Evolutionary conservation across 2,329 filamentous ascomycete species (phyloP).

Genomic region (Fusarium torulosum): DNA sequence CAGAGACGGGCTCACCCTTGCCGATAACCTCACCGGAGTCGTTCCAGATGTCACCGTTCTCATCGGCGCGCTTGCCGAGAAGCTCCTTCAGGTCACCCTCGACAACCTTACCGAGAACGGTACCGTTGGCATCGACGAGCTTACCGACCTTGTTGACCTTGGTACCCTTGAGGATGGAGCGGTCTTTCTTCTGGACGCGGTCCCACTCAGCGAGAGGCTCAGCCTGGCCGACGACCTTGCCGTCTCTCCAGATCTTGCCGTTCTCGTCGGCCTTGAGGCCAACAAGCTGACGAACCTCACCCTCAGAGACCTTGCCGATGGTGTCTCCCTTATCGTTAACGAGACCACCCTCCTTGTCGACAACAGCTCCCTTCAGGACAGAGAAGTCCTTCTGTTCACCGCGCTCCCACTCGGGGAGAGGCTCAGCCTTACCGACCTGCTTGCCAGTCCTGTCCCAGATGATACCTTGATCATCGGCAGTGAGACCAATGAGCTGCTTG

Average conservation of each 20-base stretch:
- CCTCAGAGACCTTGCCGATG: constrained; percentile 72
- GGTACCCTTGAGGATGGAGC: constrained; percentile 63
- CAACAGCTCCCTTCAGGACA: constrained; percentile 35
- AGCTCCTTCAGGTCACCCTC: constrained; percentile 74
- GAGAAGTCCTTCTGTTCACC: constrained; percentile 50
- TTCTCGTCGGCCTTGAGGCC: constrained; percentile 77
- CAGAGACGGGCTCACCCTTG: constrained; percentile 70
- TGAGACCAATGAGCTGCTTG: constrained; percentile 73
- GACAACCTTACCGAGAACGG: constrained; percentile 70
- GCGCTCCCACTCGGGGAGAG: constrained; percentile 68
- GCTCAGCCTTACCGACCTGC: constrained; percentile 73
- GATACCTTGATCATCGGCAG: constrained; percentile 75
- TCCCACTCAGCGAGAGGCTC: constrained; percentile 71
- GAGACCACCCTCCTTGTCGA: constrained; percentile 66
- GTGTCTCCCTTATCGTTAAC: constrained; percentile 64
- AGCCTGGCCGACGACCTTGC: constrained; percentile 74
- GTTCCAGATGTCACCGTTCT: constrained; percentile 77
- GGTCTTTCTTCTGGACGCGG: constrained; percentile 57
- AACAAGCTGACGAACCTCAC: constrained; percentile 71
- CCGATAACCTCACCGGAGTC: constrained; percentile 77
- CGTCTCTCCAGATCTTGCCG: constrained; percentile 75
- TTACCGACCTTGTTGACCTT: constrained; percentile 72
- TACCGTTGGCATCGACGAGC: constrained; percentile 65
- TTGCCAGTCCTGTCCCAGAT: constrained; percentile 75
- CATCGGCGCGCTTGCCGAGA: constrained; percentile 72